phyloP scores from a whole-genome alignment of 768 basidiomycete species.

The Postia placenta region DNA sequence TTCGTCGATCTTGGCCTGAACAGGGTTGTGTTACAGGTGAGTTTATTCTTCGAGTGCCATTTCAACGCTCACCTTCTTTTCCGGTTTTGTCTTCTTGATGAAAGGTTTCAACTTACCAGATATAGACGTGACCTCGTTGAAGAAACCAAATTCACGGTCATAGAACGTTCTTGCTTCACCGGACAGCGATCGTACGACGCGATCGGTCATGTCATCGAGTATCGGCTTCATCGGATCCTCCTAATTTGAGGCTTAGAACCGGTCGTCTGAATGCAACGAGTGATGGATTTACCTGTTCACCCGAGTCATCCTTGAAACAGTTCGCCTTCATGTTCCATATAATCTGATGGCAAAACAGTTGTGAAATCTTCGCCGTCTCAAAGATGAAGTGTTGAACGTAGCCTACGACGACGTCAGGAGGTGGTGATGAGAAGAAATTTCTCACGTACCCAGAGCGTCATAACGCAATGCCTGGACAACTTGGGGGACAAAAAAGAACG shows the following conservation, averaged over 20 bases:
- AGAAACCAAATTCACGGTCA: slow-evolving; percentile 92
- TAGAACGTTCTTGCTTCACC: slow-evolving; percentile 88
- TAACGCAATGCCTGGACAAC: slow-evolving; percentile 93
- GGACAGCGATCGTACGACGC: slow-evolving; percentile 79
- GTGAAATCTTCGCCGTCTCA: slow-evolving; percentile 95
- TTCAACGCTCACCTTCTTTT: slow-evolving; percentile 78
- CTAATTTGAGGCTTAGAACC: slow-evolving; percentile 32
- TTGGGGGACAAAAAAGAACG: slow-evolving; percentile 99
- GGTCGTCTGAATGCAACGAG: not conserved
- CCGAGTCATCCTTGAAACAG: slow-evolving; percentile 86
- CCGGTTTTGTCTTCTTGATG: slow-evolving; percentile 91
- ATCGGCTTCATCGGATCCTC: slow-evolving; percentile 93
- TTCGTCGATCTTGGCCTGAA: slow-evolving; percentile 95
- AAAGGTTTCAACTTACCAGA: slow-evolving; percentile 96
- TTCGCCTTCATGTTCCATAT: slow-evolving; percentile 99
- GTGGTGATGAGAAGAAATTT: no score
- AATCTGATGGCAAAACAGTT: slow-evolving; percentile 97
- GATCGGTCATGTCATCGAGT: slow-evolving; percentile 81
- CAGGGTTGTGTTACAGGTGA: not conserved
- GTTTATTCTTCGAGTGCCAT: not conserved
- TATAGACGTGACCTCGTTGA: slow-evolving; percentile 94
- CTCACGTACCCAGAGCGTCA: slow-evolving; percentile 70
- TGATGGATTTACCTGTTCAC: slow-evolving; percentile 60
- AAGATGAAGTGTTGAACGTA: slow-evolving; percentile 95
- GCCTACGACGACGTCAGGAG: slow-evolving; percentile 39